A percentile compares a stretch with the other conserved stretches of the same genome.
These are phyloP conservation scores for Torulaspora gathmanii DNA, from an alignment of 805 yeast genomes.

Conservation along the genomic window DNA sequence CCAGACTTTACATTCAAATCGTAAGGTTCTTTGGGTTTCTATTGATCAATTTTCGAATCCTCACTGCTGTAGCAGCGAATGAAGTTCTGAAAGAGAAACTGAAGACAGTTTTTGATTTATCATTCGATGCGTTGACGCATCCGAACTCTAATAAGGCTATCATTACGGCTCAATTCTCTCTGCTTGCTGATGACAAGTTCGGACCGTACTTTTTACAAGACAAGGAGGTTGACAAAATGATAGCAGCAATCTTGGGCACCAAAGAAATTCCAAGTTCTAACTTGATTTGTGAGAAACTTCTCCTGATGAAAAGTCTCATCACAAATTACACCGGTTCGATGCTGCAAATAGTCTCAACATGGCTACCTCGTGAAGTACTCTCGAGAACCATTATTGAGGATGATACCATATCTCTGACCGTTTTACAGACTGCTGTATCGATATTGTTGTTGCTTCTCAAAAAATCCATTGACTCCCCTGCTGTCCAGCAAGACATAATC, in stretches of 20 bases:
- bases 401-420: conserved; percentile 18
- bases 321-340: conserved; percentile 24
- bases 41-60: conserved; percentile 25
- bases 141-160: conserved; percentile 28
- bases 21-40: conserved; percentile 25
- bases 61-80: conserved; percentile 15
- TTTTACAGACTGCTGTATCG: conserved; percentile 18
- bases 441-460: conserved; percentile 27
- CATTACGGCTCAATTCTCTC: conserved; percentile 25
- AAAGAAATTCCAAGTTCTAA: conserved; percentile 29
- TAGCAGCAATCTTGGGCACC: conserved; percentile 16
- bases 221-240: conserved; percentile 14
- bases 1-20: conserved; percentile 32
- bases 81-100: conserved; percentile 12
- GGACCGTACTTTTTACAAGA: conserved; percentile 16
- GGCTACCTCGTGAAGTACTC: conserved; percentile 31
- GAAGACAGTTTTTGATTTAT: conserved; percentile 16
- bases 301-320: conserved; percentile 22
- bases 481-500: conserved; percentile 11
- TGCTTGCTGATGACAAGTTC: conserved; percentile 29
- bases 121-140: conserved; percentile 22
- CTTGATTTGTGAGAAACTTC: conserved; percentile 25
- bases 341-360: conserved; percentile 18
- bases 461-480: conserved; percentile 15
- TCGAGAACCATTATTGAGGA: conserved; percentile 23